Conservation (phyloP, 331 rosid genomes). For the Acacia concinna region DNA sequence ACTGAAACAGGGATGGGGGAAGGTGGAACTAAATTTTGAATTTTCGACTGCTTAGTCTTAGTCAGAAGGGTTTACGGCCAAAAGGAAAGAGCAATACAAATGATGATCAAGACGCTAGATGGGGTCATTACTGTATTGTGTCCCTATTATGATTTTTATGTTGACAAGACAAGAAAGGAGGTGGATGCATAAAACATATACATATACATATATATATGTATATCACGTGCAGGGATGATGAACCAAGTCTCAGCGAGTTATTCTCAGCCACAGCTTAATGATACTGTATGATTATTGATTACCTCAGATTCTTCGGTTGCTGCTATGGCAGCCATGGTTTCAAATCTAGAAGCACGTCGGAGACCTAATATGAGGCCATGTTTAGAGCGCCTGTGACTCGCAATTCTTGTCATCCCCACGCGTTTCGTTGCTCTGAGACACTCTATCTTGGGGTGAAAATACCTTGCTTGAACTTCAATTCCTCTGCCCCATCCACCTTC, state of each 20-base stretch:
- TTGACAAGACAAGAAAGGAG: background rate
- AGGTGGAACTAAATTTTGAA: background rate
- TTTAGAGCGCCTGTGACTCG: background rate
- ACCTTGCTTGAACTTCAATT: background rate
- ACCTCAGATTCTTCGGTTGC: slow-evolving; percentile 51
- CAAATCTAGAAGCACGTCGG: background rate
- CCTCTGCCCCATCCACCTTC: background rate
- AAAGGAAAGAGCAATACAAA: background rate
- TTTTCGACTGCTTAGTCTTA: background rate
- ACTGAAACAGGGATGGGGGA: background rate
- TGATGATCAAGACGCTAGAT: background rate
- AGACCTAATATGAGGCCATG: slow-evolving; percentile 12
- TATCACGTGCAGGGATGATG: background rate
- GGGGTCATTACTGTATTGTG: background rate
- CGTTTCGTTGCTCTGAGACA: background rate
- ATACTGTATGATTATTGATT: background rate
- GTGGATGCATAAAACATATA: background rate
- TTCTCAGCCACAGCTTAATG: slow-evolving; percentile 31
- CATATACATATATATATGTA: too few relatives aligned
- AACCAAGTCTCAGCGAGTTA: background rate
- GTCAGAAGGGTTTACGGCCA: background rate
- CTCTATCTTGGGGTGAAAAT: background rate
- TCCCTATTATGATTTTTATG: background rate
- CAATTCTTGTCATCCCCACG: background rate
- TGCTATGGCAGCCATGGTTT: slow-evolving; percentile 15